A percentile compares a stretch with the other conserved stretches of the same genome.
These are phyloP conservation scores for Inga leiocalycina DNA, from an alignment of 306 rosid genomes.

Conservation along the genomic window DNA sequence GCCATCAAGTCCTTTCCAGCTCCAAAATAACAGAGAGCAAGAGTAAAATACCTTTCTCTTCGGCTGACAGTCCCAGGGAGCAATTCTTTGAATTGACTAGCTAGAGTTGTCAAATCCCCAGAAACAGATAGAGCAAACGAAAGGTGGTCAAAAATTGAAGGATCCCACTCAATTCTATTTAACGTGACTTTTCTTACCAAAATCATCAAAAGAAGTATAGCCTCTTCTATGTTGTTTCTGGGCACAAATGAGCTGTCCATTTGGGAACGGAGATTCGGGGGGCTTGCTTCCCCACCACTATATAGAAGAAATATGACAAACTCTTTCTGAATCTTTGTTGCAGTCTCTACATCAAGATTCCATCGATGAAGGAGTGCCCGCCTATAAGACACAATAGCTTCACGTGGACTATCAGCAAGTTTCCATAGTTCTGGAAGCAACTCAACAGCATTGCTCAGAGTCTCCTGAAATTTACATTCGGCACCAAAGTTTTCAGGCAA, in stretches of 20 bases:
- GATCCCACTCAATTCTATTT: slow-evolving; percentile 85
- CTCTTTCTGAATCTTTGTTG: slow-evolving; percentile 79
- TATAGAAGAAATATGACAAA: slow-evolving; percentile 82
- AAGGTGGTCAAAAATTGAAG: slow-evolving; percentile 92
- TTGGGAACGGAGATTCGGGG: slow-evolving; percentile 82
- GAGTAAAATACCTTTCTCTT: slow-evolving; percentile 56
- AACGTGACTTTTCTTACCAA: slow-evolving; percentile 63
- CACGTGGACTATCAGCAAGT: slow-evolving; percentile 71
- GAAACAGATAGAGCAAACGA: slow-evolving; percentile 84
- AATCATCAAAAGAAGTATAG: slow-evolving; percentile 88
- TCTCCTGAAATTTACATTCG: slow-evolving; percentile 95
- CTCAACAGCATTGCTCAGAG: slow-evolving; percentile 68
- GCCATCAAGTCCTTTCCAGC: slow-evolving; percentile 73
- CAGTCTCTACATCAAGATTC: slow-evolving; percentile 67
- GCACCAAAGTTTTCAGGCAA: slow-evolving; percentile 72
- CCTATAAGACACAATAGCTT: slow-evolving; percentile 76
- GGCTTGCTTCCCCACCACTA: slow-evolving; percentile 79
- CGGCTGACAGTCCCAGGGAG: slow-evolving; percentile 64
- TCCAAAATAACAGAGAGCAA: slow-evolving; percentile 86
- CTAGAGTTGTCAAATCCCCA: slow-evolving; percentile 76
- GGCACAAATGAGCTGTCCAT: slow-evolving; percentile 82
- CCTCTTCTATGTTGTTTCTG: slow-evolving; percentile 87
- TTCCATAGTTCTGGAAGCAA: slow-evolving; percentile 94
- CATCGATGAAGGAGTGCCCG: slow-evolving; percentile 71
- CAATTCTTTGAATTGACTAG: slow-evolving; percentile 74